Evolutionary conservation across 1,284 basidiomycete species (phyloP), one percentile per base, ranked within the genome.

Genomic region (Garcileccinum viscosum): DNA sequence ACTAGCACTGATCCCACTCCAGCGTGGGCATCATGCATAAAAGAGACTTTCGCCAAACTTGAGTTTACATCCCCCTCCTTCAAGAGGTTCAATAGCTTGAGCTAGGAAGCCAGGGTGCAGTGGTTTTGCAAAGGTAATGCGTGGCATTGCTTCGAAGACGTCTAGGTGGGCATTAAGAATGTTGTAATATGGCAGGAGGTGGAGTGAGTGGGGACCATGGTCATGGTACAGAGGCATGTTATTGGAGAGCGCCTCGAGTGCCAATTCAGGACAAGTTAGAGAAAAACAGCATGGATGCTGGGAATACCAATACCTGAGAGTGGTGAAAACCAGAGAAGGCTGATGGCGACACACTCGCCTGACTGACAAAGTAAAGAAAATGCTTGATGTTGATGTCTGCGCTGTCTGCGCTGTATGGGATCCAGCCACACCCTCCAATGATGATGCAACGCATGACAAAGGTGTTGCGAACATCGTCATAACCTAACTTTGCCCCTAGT

Each of bases 311-410:
- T 92, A 88, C 67, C 91, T 81, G 32, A 92, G 80, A 40, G 90
- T 90, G 3, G 90, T 92, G 79, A 92, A 2, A 89, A 90, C 90
- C 90, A 92, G 65, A 92, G 80, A 14, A 92, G 88, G 74, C 89
- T 92, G 15, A 91, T 91, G 19, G 91, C 91, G 30, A 91, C 90
- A 33, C 90, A 85, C 71, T 92, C 90, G 17, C 90, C 91, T 0
- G 89, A 89, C 77, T 92, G 88, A 32, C 91, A 84, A 78, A 92
- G n/a, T 91, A 83, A 77, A 92, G 88, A 77, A 90, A 92, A 73
- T 92, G 90, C 72, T 90, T 92, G 77, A n/a, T n/a, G n/a, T n/a
- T n/a, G n/a, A 92, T 84, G 67, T 90, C 90, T 67, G 91, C 90
- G 65, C 79, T 85, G 69, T 89, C 88, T 9, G 89, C 84, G 69